Evolutionary conservation across 805 yeast species (phyloP).

Genomic region (Cyberlindnera euphorbiiphila): DNA sequence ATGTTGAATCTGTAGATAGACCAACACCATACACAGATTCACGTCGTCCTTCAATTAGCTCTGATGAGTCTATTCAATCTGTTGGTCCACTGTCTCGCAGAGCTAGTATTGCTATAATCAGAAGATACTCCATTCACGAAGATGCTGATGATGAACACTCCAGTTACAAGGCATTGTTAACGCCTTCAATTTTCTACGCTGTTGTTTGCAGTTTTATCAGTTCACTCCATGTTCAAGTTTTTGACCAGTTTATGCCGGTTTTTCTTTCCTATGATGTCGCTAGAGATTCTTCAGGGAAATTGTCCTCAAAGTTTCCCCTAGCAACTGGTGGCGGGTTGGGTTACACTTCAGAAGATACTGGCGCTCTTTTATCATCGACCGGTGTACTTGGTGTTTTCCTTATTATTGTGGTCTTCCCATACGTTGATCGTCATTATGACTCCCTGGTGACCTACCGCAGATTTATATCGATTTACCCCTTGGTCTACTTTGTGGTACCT

Average conservation of each 20-base stretch:
- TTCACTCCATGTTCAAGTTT: slow-evolving; percentile 46
- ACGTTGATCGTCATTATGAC: slow-evolving; percentile 43
- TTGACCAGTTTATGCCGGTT: slow-evolving; percentile 53
- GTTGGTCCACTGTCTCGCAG: slow-evolving; percentile 30
- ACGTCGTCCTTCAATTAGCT: slow-evolving; percentile 4
- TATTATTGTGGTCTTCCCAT: slow-evolving; percentile 48
- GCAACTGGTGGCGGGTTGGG: slow-evolving; percentile 51
- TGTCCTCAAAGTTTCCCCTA: slow-evolving; percentile 43
- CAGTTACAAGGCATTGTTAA: slow-evolving; percentile 26
- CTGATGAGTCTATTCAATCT: slow-evolving; percentile 27
- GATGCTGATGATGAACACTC: slow-evolving; percentile 27
- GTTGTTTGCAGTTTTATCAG: slow-evolving; percentile 37
- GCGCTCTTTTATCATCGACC: slow-evolving; percentile 45
- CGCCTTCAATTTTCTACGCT: slow-evolving; percentile 33
- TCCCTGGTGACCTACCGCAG: slow-evolving; percentile 42
- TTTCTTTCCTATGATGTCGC: slow-evolving; percentile 40
- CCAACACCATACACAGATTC: background rate
- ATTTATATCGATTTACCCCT: slow-evolving; percentile 39
- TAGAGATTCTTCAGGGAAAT: slow-evolving; percentile 23
- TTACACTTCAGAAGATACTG: slow-evolving; percentile 42
- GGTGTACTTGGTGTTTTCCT: slow-evolving; percentile 52
- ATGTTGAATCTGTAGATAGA: slow-evolving; percentile 4
- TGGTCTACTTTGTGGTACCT: slow-evolving; percentile 44
- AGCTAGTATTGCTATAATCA: slow-evolving; percentile 30
- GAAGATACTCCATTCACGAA: slow-evolving; percentile 31